phyloP scores from a whole-genome alignment of 2,329 filamentous ascomycete genomes.

The Sphaerulina populicola region DNA sequence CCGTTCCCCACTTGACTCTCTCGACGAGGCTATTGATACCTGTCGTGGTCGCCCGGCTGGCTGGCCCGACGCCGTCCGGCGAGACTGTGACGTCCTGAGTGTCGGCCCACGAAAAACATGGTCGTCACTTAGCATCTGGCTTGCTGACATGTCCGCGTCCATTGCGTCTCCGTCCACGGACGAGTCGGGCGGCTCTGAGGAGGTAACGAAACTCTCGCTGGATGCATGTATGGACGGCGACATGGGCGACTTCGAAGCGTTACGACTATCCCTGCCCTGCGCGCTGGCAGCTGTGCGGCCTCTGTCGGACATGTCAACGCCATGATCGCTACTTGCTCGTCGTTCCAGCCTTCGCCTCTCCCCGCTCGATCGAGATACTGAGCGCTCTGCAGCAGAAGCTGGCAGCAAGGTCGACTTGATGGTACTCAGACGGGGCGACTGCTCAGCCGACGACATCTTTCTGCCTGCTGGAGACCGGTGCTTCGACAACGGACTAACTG shows the following conservation, averaged over 20 bases:
- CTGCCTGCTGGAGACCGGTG: background rate
- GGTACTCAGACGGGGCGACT: constrained; percentile 26
- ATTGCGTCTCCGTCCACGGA: constrained; percentile 15
- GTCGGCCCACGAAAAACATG: constrained; percentile 81
- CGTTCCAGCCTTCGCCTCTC: constrained; percentile 34
- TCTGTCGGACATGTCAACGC: constrained; percentile 33
- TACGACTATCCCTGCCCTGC: constrained; percentile 37
- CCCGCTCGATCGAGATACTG: constrained; percentile 37
- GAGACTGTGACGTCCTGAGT: constrained; percentile 36
- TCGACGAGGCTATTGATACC: constrained; percentile 34
- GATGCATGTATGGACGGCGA: constrained; percentile 53
- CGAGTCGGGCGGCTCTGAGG: constrained; percentile 26
- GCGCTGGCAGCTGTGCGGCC: constrained; percentile 56
- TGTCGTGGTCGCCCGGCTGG: constrained; percentile 26
- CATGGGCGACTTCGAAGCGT: constrained; percentile 41
- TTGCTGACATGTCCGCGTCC: constrained; percentile 56
- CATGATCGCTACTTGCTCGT: constrained; percentile 28
- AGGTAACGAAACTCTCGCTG: constrained; percentile 59
- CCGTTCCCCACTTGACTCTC: constrained; percentile 25
- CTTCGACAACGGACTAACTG: constrained; percentile 6
- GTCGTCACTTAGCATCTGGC: constrained; percentile 79
- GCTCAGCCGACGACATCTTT: constrained; percentile 11
- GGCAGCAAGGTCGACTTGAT: constrained; percentile 42
- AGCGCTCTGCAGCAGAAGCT: constrained; percentile 30
- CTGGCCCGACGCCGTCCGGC: constrained; percentile 16